Evolutionary conservation across 2,329 filamentous ascomycete species (phyloP).

Genomic region (Aspergillus brunneoviolaceus): DNA sequence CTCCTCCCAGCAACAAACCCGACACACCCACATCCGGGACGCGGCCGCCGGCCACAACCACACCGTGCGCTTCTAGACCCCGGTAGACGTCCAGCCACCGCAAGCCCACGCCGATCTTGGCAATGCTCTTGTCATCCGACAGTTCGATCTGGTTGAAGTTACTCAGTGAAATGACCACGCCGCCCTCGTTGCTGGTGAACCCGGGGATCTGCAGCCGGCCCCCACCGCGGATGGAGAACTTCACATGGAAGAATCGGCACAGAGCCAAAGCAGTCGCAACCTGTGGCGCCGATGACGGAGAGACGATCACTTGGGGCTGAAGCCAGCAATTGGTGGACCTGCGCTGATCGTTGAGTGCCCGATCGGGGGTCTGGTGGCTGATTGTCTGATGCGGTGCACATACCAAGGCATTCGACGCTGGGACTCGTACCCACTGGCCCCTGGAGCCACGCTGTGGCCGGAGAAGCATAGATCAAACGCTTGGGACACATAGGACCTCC

Average conservation of each 20-base stretch:
- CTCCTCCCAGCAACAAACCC: constrained; percentile 47
- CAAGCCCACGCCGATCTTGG: constrained; percentile 48
- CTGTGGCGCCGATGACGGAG: neutral
- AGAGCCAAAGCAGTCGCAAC: neutral
- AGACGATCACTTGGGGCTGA: constrained; percentile 1
- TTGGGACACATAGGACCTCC: neutral
- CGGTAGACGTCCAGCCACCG: constrained; percentile 48
- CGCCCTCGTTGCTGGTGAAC: constrained; percentile 28
- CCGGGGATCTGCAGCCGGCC: constrained; percentile 22
- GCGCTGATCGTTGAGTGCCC: neutral
- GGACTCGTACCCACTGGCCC: constrained; percentile 2
- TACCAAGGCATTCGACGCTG: constrained; percentile 5
- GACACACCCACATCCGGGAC: constrained; percentile 46
- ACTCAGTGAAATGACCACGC: constrained; percentile 52
- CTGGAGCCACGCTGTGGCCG: neutral
- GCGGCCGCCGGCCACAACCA: constrained; percentile 48
- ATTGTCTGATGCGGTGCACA: neutral
- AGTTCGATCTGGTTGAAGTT: constrained; percentile 40
- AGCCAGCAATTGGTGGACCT: constrained; percentile 8
- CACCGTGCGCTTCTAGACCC: constrained; percentile 40
- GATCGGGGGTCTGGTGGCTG: neutral
- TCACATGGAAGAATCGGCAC: constrained; percentile 11
- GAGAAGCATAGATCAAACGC: neutral
- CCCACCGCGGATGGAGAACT: constrained; percentile 21
- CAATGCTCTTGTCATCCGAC: constrained; percentile 33